Percentiles rank a stretch among this genome's conserved stretches.
Conservation (phyloP, 2,329 filamentous ascomycete genomes). For the Fusarium sp. region DNA sequence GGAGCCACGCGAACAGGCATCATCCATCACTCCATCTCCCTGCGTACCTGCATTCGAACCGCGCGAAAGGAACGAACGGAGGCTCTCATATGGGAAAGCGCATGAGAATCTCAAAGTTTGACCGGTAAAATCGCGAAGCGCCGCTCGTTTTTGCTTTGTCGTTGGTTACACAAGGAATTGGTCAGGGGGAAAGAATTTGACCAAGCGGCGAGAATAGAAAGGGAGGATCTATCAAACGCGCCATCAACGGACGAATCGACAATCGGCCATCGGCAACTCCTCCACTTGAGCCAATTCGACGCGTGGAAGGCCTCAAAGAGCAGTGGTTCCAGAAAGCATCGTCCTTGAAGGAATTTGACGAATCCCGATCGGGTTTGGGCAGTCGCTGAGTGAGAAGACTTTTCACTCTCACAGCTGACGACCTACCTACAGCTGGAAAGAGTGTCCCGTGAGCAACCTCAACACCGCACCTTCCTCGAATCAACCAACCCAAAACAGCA, state of each 20-base stretch:
- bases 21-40: constrained; percentile 2
- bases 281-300: constrained; percentile 11
- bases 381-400: constrained; percentile 6
- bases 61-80: not conserved
- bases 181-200: not conserved
- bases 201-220: constrained; percentile 2
- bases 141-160: not conserved
- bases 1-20: constrained; percentile 16
- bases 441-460: constrained; percentile 6
- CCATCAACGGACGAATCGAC: not conserved
- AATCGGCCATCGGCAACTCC: constrained; percentile 2
- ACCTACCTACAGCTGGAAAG: not conserved
- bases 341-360: constrained; percentile 6
- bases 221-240: constrained; percentile 5
- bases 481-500: constrained; percentile 14
- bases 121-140: not conserved
- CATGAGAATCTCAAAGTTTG: not conserved
- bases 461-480: constrained; percentile 28
- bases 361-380: not conserved
- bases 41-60: not conserved
- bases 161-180: not conserved
- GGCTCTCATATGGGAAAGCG: not conserved
- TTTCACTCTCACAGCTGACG: constrained; percentile 27
- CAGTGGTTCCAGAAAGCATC: not conserved
- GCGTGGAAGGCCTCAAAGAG: not conserved